Evolutionary conservation across 176 grass and related monocot species (phyloP).

Genomic region (Rhynchospora tenuis): DNA sequence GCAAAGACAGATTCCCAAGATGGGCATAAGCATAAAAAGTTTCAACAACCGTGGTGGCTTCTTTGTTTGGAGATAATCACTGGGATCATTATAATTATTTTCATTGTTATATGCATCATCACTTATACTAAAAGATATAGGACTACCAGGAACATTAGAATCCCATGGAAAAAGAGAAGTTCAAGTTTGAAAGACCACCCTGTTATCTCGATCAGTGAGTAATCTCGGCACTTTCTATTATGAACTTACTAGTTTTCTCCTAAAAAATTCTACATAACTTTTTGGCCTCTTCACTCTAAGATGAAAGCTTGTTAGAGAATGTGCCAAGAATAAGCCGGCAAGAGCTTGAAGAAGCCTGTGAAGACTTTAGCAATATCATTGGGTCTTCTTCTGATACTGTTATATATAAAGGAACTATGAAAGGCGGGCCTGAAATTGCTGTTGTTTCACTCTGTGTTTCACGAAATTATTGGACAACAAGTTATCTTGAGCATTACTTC

Average conservation of each 20-base stretch:
- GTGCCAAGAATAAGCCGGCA: conserved; percentile 53
- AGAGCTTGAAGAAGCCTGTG: conserved; percentile 75
- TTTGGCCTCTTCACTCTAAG: conserved; percentile 23
- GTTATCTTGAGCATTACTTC: conserved; percentile 73
- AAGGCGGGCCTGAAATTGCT: conserved; percentile 74
- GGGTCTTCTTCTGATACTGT: conserved; percentile 72
- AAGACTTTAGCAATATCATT: conserved; percentile 99
- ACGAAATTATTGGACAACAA: conserved; percentile 59
- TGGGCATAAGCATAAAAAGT: conserved; percentile 22
- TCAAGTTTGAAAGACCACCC: conserved; percentile 56
- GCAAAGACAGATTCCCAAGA: not conserved
- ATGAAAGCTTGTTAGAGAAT: conserved; percentile 49
- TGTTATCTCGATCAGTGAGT: conserved; percentile 68
- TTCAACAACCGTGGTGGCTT: conserved; percentile 67
- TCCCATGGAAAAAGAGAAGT: conserved; percentile 44
- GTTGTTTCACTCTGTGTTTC: conserved; percentile 65
- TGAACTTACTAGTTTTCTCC: not conserved
- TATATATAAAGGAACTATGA: conserved; percentile 84
- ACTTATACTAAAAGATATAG: conserved; percentile 34
- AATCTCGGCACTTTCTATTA: conserved; percentile 7
- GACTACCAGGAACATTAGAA: conserved; percentile 30
- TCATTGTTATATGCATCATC: conserved; percentile 40
- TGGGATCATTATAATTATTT: conserved; percentile 37
- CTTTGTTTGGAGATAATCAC: conserved; percentile 61
- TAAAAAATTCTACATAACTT: not conserved